A percentile compares a stretch with the other conserved stretches of the same genome.
phyloP scores from a whole-genome alignment of 2,329 filamentous ascomycete species.

The Scopulariopsis brevicaulis region DNA sequence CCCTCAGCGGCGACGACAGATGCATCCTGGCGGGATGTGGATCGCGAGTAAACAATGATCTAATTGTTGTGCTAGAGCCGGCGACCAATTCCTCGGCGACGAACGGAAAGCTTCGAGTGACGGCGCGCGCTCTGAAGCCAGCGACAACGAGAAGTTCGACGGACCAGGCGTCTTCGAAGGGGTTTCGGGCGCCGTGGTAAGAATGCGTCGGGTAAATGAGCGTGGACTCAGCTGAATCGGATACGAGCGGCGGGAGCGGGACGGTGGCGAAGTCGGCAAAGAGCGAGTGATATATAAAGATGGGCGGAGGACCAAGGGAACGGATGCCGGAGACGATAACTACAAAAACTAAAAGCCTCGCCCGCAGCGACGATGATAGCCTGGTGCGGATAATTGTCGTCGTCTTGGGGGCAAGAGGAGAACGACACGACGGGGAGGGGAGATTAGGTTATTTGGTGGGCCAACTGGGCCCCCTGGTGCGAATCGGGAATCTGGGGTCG shows the following conservation, averaged over 20 bases:
- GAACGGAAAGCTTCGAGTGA: background rate
- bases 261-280: background rate
- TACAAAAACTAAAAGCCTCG: background rate
- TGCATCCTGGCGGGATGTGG: background rate
- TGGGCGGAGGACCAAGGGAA: background rate
- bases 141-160: background rate
- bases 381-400: background rate
- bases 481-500: background rate
- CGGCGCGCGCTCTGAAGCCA: background rate
- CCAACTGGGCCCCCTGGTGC: background rate
- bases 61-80: background rate
- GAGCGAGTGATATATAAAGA: background rate
- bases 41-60: background rate
- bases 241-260: background rate
- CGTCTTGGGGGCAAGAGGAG: background rate
- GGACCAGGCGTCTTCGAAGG: background rate
- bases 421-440: background rate
- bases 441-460: background rate
- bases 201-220: background rate
- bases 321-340: background rate
- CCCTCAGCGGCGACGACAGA: background rate
- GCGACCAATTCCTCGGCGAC: background rate
- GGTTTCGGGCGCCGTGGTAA: background rate
- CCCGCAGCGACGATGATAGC: background rate
- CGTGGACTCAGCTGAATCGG: background rate